Conservation (phyloP, 768 basidiomycete genomes). For the Vararia minispora region DNA sequence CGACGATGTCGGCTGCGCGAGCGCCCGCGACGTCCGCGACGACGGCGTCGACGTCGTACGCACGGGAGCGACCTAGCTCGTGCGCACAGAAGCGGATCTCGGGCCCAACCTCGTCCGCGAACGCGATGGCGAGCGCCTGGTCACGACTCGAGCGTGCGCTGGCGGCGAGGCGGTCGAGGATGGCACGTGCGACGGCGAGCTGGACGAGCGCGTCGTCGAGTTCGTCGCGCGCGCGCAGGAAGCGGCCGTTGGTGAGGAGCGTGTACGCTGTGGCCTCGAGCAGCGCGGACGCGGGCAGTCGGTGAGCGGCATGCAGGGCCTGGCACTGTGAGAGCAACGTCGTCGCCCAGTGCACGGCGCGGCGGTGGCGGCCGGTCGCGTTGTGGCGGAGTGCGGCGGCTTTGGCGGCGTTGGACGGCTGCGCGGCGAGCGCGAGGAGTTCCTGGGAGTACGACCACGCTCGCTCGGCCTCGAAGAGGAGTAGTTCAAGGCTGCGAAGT, state of each 20-base stretch:
- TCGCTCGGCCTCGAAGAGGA: constrained; percentile 85
- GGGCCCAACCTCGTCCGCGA: constrained; percentile 81
- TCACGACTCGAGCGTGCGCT: constrained; percentile 64
- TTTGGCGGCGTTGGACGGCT: constrained; percentile 26
- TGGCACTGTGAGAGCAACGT: constrained; percentile 69
- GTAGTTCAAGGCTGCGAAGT: constrained; percentile 55
- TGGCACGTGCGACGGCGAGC: constrained; percentile 62
- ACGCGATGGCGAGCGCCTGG: constrained; percentile 77
- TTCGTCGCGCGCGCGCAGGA: constrained; percentile 64
- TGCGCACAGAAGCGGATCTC: constrained; percentile 91
- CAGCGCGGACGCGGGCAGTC: constrained; percentile 45
- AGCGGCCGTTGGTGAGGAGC: constrained; percentile 72
- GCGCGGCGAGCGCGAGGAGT: constrained; percentile 38
- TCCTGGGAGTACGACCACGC: constrained; percentile 89
- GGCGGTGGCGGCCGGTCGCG: constrained; percentile 71
- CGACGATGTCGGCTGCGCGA: constrained; percentile 50
- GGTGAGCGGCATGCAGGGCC: constrained; percentile 39
- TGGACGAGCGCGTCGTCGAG: constrained; percentile 68
- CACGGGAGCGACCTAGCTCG: constrained; percentile 63
- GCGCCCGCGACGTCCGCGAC: constrained; percentile 49
- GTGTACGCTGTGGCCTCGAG: constrained; percentile 71
- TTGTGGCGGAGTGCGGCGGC: constrained; percentile 55
- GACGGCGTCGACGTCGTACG: constrained; percentile 75
- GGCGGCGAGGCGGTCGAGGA: constrained; percentile 59
- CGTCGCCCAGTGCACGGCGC: constrained; percentile 68